Evolutionary conservation across 2,329 filamentous ascomycete genomes (phyloP).

Genomic region (Venturia asperata): DNA sequence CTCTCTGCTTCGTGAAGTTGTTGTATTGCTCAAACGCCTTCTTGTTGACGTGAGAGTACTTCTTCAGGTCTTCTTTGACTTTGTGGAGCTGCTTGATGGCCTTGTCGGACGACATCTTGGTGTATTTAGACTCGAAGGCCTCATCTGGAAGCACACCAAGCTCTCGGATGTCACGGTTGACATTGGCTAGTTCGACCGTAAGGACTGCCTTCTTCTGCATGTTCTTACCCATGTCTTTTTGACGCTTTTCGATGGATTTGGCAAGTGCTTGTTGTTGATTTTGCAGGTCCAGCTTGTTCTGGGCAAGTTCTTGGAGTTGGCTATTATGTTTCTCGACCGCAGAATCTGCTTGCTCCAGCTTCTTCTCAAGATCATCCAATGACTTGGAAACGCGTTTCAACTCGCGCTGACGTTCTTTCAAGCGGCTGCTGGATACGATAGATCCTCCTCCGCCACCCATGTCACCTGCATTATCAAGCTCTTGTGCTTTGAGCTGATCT

Average conservation of each 20-base stretch:
- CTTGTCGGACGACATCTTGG: constrained; percentile 59
- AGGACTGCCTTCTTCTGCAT: constrained; percentile 80
- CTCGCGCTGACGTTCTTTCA: constrained; percentile 74
- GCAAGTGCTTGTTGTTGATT: constrained; percentile 69
- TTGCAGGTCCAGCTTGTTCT: constrained; percentile 56
- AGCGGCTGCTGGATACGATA: constrained; percentile 49
- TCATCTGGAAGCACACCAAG: constrained; percentile 90
- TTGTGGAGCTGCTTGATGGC: constrained; percentile 67
- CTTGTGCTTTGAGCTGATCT: constrained; percentile 74
- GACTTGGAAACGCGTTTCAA: constrained; percentile 68
- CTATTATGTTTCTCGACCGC: constrained; percentile 56
- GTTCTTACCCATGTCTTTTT: constrained; percentile 86
- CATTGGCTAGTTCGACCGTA: constrained; percentile 69
- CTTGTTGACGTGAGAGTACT: constrained; percentile 98
- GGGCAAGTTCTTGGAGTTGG: constrained; percentile 52
- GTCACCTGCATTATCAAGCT: constrained; percentile 54
- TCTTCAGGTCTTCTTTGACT: constrained; percentile 87
- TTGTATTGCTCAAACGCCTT: constrained; percentile 99
- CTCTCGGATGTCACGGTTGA: constrained; percentile 82
- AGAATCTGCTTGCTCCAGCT: constrained; percentile 66
- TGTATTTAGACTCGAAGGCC: constrained; percentile 76
- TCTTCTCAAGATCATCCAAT: constrained; percentile 59
- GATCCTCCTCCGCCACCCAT: constrained; percentile 32
- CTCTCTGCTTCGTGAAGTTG: constrained; percentile 88
- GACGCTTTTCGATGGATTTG: constrained; percentile 70